Conservation (phyloP, 2,329 filamentous ascomycete genomes). For the Neospermospora avenae region DNA sequence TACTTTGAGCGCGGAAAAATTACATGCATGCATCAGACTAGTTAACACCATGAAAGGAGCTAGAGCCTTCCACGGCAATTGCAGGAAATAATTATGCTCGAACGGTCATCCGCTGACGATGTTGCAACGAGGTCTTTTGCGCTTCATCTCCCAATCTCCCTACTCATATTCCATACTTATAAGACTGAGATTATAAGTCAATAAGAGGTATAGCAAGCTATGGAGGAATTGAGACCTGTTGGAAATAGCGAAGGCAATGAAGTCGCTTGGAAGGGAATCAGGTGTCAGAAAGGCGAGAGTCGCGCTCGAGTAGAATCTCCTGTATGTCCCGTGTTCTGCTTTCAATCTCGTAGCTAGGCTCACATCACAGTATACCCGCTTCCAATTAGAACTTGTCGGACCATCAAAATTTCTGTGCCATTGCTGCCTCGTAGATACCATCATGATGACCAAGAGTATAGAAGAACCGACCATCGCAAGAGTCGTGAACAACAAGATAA, state of each 20-base stretch:
- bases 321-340: conserved; percentile 18
- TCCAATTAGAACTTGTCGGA: not conserved
- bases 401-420: not conserved
- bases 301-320: conserved; percentile 21
- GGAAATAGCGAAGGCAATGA: conserved; percentile 23
- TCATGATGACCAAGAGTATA: conserved; percentile 12
- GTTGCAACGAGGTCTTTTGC: conserved; percentile 17
- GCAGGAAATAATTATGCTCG: conserved; percentile 23
- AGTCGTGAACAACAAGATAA: conserved; percentile 21
- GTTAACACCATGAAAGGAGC: conserved; percentile 21
- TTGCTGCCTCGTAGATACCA: not conserved
- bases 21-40: conserved; percentile 23
- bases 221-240: conserved; percentile 26
- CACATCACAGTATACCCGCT: not conserved
- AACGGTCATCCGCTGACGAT: conserved; percentile 20
- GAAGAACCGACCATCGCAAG: conserved; percentile 17
- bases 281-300: conserved; percentile 13
- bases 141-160: conserved; percentile 18
- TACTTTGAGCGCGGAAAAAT: too few relatives aligned
- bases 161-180: conserved; percentile 28
- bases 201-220: conserved; percentile 18
- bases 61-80: conserved; percentile 19
- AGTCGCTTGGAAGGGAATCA: conserved; percentile 17
- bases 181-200: conserved; percentile 25
- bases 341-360: conserved; percentile 4